phyloP scores from a whole-genome alignment of 768 basidiomycete species.

The Rhodocollybia butyracea region DNA sequence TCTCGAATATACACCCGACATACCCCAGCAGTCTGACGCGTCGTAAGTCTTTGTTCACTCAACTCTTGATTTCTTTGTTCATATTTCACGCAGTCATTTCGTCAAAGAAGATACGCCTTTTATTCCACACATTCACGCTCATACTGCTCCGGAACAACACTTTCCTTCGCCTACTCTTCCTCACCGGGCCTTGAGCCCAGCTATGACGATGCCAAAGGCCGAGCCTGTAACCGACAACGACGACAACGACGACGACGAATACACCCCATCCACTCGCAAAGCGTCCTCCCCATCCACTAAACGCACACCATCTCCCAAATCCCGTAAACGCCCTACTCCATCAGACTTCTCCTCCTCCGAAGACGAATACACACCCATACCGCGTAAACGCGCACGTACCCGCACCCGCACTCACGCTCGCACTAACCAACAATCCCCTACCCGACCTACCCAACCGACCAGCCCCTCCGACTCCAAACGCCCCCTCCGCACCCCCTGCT shows the following conservation, averaged over 20 bases:
- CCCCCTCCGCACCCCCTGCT: slow-evolving; percentile 30
- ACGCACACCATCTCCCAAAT: slow-evolving; percentile 26
- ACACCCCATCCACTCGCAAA: slow-evolving; percentile 39
- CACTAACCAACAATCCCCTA: background rate
- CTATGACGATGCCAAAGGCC: background rate
- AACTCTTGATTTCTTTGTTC: background rate
- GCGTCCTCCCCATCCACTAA: too few species aligned
- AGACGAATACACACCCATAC: background rate
- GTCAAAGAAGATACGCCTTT: background rate
- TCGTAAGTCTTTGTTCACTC: background rate
- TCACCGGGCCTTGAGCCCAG: background rate
- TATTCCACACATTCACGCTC: background rate
- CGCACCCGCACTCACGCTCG: background rate
- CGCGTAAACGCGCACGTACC: too few species aligned
- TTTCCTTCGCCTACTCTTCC: background rate
- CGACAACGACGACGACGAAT: slow-evolving; percentile 40
- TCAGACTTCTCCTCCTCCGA: background rate
- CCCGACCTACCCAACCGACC: slow-evolving; percentile 5
- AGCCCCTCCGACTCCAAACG: slow-evolving; percentile 16
- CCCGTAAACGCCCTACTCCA: slow-evolving; percentile 22
- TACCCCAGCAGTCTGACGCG: background rate
- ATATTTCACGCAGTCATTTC: background rate
- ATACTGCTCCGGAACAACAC: background rate
- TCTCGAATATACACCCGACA: background rate
- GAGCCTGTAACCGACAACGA: slow-evolving; percentile 7